These are phyloP conservation scores for Xylaria arbuscula DNA, from an alignment of 2,329 filamentous ascomycete species.

Conservation along the genomic window DNA sequence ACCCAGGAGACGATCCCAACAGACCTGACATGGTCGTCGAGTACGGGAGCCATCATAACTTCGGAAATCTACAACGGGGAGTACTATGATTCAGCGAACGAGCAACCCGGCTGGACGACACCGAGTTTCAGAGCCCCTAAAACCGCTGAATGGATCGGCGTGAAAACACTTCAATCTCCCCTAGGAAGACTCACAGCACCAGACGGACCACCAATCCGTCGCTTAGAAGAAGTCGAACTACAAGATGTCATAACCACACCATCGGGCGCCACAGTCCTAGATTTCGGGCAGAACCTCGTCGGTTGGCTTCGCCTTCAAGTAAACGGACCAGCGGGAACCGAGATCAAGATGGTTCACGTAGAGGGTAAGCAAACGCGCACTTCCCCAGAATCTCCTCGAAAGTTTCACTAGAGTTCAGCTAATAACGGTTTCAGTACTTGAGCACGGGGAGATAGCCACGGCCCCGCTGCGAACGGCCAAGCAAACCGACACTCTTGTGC, in stretches of 20 bases:
- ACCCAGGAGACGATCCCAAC: slow-evolving; percentile 43
- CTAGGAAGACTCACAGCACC: slow-evolving; percentile 46
- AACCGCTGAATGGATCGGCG: slow-evolving; percentile 47
- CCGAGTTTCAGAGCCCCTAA: slow-evolving; percentile 49
- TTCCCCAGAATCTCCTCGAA: neutral
- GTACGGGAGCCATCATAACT: slow-evolving; percentile 43
- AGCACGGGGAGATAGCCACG: slow-evolving; percentile 55
- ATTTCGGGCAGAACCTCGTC: slow-evolving; percentile 63
- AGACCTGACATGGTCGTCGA: slow-evolving; percentile 48
- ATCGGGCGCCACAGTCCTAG: slow-evolving; percentile 60
- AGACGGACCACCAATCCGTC: slow-evolving; percentile 50
- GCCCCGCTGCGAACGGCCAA: slow-evolving; percentile 43
- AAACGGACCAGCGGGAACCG: slow-evolving; percentile 52
- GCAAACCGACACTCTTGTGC: slow-evolving; percentile 42
- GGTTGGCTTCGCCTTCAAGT: slow-evolving; percentile 53
- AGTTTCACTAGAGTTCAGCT: neutral
- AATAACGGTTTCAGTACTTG: slow-evolving; percentile 56
- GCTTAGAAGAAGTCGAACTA: slow-evolving; percentile 44
- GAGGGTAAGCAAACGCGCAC: slow-evolving; percentile 54
- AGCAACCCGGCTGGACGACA: slow-evolving; percentile 43
- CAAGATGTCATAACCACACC: slow-evolving; percentile 47
- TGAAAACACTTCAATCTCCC: slow-evolving; percentile 41
- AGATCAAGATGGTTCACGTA: slow-evolving; percentile 61
- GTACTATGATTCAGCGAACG: slow-evolving; percentile 47
- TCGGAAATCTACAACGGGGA: slow-evolving; percentile 50